Evolutionary conservation across 371 early-diverging fungal genomes (phyloP).

Genomic region (Apophysomyces trapeziformis): DNA sequence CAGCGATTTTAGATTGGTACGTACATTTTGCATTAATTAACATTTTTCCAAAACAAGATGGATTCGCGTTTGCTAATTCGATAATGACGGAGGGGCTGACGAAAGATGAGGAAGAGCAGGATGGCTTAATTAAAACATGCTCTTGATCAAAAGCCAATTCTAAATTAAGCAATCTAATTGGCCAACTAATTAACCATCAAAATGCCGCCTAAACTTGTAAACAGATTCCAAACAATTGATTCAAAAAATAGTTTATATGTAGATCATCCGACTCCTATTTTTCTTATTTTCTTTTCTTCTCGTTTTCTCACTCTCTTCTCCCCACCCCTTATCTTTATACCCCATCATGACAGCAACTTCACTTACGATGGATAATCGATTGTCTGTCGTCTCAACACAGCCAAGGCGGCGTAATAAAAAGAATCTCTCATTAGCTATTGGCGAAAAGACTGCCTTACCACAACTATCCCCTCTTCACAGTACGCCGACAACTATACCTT

Average conservation of each 20-base stretch:
- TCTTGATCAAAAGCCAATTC: constrained; percentile 7
- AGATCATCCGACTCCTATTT: constrained; percentile 9
- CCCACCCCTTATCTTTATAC: constrained; percentile 11
- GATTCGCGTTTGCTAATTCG: too few relatives aligned
- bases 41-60: too few relatives aligned
- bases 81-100: too few relatives aligned
- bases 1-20: too few relatives aligned
- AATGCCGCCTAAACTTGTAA: constrained; percentile 9
- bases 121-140: background rate
- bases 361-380: constrained; percentile 1
- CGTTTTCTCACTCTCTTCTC: constrained; percentile 12
- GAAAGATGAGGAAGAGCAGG: too few relatives aligned
- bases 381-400: constrained; percentile 11
- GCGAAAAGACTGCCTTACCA: constrained; percentile 20
- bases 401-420: constrained; percentile 36
- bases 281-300: constrained; percentile 15
- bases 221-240: constrained; percentile 4
- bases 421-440: constrained; percentile 40
- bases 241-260: constrained; percentile 6
- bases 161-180: constrained; percentile 1
- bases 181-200: constrained; percentile 4
- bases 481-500: constrained; percentile 26
- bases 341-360: constrained; percentile 3
- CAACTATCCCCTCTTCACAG: constrained; percentile 19
- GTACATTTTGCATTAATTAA: too few relatives aligned